These are phyloP conservation scores for Talaromyces amestolkiae DNA, from an alignment of 2,329 filamentous ascomycete genomes.

Conservation along the genomic window DNA sequence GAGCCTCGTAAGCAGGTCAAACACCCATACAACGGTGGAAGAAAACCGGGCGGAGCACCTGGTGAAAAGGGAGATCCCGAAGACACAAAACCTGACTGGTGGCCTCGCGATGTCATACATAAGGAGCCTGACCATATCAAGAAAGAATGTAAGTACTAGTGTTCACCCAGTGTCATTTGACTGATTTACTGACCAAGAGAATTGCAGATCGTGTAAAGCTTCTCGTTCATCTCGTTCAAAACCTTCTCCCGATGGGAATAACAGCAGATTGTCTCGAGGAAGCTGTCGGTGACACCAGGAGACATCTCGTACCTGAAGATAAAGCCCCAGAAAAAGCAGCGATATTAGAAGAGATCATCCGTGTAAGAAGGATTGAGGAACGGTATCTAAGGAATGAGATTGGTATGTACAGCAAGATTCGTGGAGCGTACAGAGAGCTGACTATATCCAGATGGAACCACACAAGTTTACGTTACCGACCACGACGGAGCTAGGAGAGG, in stretches of 20 bases:
- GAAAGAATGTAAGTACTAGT: constrained; percentile 42
- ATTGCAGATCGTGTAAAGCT: constrained; percentile 26
- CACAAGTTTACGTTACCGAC: constrained; percentile 40
- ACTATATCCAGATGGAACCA: constrained; percentile 30
- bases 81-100: constrained; percentile 47
- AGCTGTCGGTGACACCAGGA: constrained; percentile 39
- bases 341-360: constrained; percentile 43
- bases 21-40: constrained; percentile 50
- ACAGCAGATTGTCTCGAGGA: constrained; percentile 41
- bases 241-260: constrained; percentile 35
- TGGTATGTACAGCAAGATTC: constrained; percentile 30
- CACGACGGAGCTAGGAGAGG: constrained; percentile 34
- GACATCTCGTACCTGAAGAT: constrained; percentile 36
- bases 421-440: not conserved
- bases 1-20: constrained; percentile 50
- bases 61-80: constrained; percentile 43
- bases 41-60: constrained; percentile 31
- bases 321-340: constrained; percentile 26
- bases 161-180: not conserved
- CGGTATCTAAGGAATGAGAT: constrained; percentile 42
- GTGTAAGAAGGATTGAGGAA: constrained; percentile 41
- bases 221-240: constrained; percentile 42
- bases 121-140: constrained; percentile 50
- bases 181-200: not conserved
- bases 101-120: constrained; percentile 46